Evolutionary conservation across 495 filamentous ascomycete genomes (phyloP), one percentile per base, ranked within the genome.

Genomic region (Aspergillus leporis): DNA sequence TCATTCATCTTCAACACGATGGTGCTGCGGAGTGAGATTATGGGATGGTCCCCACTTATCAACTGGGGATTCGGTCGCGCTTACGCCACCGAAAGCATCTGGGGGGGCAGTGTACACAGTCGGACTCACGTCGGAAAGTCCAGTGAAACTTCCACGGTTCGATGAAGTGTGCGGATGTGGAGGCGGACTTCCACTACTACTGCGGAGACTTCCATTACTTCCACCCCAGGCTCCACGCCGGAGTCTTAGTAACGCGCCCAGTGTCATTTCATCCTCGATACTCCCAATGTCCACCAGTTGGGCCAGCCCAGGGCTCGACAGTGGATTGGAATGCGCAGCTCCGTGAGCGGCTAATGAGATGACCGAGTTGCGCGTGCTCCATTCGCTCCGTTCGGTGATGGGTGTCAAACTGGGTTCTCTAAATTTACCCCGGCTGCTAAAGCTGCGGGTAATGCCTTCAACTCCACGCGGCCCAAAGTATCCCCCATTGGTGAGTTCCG

Each of bases 331-430:
- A 57, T 70, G 77, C 23, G 69, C 68, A 49, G 67, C 64, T 7
- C 81, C 74, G 59, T 87, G 85, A 58, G 91, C 76, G 36, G 81
- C 81, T 34, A 91, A 72, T 31, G 83, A 87, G 78, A 94, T 89
- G 63, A 94, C 83, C 3, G 89, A 93, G 67, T 97, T 98, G 51
- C 95, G 85, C 51, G 94, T 96, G 41, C 90, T 94, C 78, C 94
- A 96, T 77, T 98, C 94, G 63, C 90, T 95, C 4, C 93, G 85
- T 72, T 98, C 94, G 0, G 93, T 97, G 61, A 98, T 98, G 5
- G 94, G 94, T 3, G 94, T 98, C 30, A 98, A 76, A 65, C 92
- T 96, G 3, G 95, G 94, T 58, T 97, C 92, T 41, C 89, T 80
- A 23, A 89, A 87, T 34, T 87, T 87, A 34, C 86, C 82, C 3